Base-by-base conservation (phyloP, 2,329 filamentous ascomycete genomes). In the Aspergillus sp. region DNA sequence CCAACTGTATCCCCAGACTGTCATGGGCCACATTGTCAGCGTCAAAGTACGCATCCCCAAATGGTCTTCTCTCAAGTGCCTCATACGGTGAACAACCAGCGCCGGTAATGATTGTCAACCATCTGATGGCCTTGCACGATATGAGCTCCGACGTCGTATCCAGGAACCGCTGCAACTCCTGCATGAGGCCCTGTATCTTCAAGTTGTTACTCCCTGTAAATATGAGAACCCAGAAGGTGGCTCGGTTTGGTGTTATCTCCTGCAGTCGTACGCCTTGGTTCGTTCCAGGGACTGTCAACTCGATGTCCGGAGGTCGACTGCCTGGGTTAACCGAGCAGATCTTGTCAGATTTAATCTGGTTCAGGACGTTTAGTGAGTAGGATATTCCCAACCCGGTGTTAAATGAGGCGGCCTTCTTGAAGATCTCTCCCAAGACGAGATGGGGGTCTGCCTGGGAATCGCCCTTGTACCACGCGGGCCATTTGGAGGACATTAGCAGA, bases 331-430 rank as follows among this genome's bases (percentile, higher is more conserved):
- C 19, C 7, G 23, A 17, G 17, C 41, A 55, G 2, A 9, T 25
- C 30, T 46, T 1, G 2, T 28, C 13, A 8, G n/a, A n/a, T n/a
- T n/a, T n/a, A n/a, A n/a, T n/a, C 11, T 54, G 34, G 3, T 57
- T 61, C 11, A 61, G 30, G 2, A 61, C 17, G 41, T 61, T 61
- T 19, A 7, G n/a, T 17, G 49, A 48, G 17, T 61, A 61, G 1
- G 41, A 57, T 15, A 61, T 61, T 4, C 59, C 59, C 28, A 61
- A 43, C 2, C 59, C 59, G 3, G 59, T 61, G 15, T 61, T 61
- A 19, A 61, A 61, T 2, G 49, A 34, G 4, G 59, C 59, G 9
- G 59, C 54, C 23, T 54, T 23, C 4, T 61, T 43, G 7, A 61
- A 61, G 2, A 57, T 61, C 49, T 57, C 48, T n/a, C 59, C 59